These are phyloP conservation scores for Citrus sp. DNA, from an alignment of 345 rosid genomes.

Conservation along the genomic window DNA sequence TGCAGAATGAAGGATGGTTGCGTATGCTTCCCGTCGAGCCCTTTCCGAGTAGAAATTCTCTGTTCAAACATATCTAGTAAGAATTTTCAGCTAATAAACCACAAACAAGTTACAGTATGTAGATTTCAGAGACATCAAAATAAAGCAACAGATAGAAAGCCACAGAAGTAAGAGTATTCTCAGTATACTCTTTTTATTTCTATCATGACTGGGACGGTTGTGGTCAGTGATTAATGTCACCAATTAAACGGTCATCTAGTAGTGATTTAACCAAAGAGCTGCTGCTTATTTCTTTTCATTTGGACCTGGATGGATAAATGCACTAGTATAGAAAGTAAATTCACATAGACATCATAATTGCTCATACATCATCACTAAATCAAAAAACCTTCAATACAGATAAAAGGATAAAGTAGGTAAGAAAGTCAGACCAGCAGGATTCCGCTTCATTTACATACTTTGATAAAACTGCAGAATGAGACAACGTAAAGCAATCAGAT, in stretches of 20 bases:
- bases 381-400: neutral
- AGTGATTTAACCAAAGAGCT: neutral
- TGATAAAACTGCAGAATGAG: neutral
- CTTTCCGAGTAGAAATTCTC: conserved; percentile 64
- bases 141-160: neutral
- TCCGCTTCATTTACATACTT: conserved; percentile 2
- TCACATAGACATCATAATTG: neutral
- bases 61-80: conserved; percentile 27
- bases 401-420: neutral
- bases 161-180: neutral
- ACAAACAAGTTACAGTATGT: neutral
- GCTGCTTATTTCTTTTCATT: neutral
- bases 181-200: neutral
- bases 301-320: neutral
- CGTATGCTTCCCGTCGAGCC: conserved; percentile 71
- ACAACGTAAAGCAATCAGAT: conserved; percentile 4
- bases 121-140: neutral
- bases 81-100: neutral
- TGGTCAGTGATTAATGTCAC: neutral
- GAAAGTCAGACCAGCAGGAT: neutral
- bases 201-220: neutral
- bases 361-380: neutral
- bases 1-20: conserved; percentile 87
- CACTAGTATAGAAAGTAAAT: neutral
- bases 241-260: neutral